Conservation (phyloP, 345 rosid genomes). For the Arabidopsis arenosa region DNA sequence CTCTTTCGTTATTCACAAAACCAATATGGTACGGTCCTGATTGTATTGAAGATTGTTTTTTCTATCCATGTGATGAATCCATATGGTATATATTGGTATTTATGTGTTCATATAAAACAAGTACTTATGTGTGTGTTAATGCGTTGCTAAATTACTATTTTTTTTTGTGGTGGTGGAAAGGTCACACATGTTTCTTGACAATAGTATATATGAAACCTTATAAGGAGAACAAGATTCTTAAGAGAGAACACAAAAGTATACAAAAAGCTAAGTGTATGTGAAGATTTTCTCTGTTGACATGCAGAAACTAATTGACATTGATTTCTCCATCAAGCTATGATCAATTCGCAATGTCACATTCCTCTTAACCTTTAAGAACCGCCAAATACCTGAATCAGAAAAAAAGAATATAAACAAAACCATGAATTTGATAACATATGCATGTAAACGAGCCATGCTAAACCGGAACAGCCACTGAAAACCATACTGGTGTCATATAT, state of each 20-base stretch:
- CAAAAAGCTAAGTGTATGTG: conserved; percentile 2
- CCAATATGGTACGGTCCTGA: not conserved
- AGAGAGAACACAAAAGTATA: not conserved
- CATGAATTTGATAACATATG: not conserved
- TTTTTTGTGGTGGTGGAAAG: not conserved
- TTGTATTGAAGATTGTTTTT: not conserved
- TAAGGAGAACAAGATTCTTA: not conserved
- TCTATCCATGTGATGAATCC: not conserved
- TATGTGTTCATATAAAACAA: not conserved
- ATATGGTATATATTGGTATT: not conserved
- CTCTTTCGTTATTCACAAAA: conserved; percentile 14
- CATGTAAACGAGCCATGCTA: not conserved
- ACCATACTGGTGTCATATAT: not conserved
- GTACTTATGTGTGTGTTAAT: not conserved
- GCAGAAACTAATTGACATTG: not conserved
- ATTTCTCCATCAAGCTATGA: conserved; percentile 14
- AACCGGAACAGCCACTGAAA: not conserved
- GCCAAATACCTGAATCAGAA: conserved; percentile 57
- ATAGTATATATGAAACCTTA: not conserved
- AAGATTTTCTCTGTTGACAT: conserved; percentile 9
- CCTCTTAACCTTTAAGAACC: conserved; percentile 44
- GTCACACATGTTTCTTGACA: not conserved
- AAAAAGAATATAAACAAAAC: conserved; percentile 1
- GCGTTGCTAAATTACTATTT: not conserved
- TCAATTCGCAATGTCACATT: not conserved